Evolutionary conservation across 2,329 filamentous ascomycete species (phyloP).

Genomic region (Paracorniculantispora psalliotae): DNA sequence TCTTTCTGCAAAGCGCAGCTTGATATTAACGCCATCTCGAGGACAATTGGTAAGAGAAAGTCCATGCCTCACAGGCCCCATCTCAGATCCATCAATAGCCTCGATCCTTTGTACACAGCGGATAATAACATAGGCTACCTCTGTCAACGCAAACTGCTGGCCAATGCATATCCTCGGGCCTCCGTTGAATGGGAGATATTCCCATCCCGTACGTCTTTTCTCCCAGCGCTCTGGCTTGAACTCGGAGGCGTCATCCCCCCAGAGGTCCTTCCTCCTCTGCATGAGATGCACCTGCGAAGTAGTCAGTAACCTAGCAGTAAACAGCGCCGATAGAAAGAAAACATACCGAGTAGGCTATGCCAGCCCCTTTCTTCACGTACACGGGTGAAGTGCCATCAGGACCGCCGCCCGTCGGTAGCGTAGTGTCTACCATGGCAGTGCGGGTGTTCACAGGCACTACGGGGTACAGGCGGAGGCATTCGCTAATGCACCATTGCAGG

Average conservation of each 20-base stretch:
- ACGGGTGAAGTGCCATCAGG: conserved; percentile 27
- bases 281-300: too few relatives aligned
- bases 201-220: conserved; percentile 23
- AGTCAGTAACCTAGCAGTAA: too few relatives aligned
- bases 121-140: neutral
- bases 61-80: too few relatives aligned
- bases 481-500: too few relatives aligned
- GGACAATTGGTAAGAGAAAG: too few relatives aligned
- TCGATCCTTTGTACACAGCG: too few relatives aligned
- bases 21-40: too few relatives aligned
- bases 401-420: conserved; percentile 32
- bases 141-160: conserved; percentile 8
- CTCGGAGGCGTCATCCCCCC: conserved; percentile 28
- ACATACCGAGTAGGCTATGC: conserved; percentile 17
- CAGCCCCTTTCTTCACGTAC: conserved; percentile 24
- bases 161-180: conserved; percentile 33
- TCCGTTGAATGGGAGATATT: too few relatives aligned
- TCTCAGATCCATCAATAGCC: too few relatives aligned
- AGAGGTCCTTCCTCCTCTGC: conserved; percentile 31
- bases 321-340: too few relatives aligned
- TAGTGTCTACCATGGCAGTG: conserved; percentile 24
- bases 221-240: conserved; percentile 36
- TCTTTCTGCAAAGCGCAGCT: too few relatives aligned
- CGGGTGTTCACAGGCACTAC: conserved; percentile 30
- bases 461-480: too few relatives aligned